Evolutionary conservation across 2,329 filamentous ascomycete genomes (phyloP), one percentile per base, ranked within the genome.

Genomic region (Alternaria burnsii): DNA sequence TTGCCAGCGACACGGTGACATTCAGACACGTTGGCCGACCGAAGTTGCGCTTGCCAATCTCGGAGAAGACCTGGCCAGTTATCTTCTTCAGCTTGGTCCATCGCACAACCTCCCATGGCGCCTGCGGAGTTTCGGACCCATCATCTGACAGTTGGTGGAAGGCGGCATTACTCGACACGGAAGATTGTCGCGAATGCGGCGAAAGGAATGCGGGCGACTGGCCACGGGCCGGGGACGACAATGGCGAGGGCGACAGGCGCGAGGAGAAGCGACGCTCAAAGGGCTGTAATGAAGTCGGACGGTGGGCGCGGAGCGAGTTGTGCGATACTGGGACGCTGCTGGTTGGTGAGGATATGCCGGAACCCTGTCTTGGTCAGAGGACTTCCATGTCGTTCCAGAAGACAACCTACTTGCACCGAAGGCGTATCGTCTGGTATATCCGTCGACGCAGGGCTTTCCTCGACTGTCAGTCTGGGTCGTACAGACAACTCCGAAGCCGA

Each of bases 221-320:
- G 7, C 91, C 85, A 58, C 94, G 87, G 32, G 38, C 38, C n/a
- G 91, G 89, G 26, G 88, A 88, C 14, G 79, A 78, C 2, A 83
- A 77, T 10, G 85, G 83, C 5, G 86, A 87, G 14, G 90, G 87
- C 10, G 89, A 88, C 60, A 97, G 55, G 48, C 94, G 89, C 16
- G 94, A 94, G 76, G 96, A 93, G 79, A 99, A 99, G 57, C 95
- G 89, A 65, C 93, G 89, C 76, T 99, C 95, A 78, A 99, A 99
- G 5, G 95, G 94, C 73, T 94, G 89, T 71, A 97, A 91, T 16
- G 92, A 93, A 20, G 91, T 91, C 16, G 91, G 92, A 14, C 92
- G 89, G 69, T 90, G 93, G 66, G 91, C 85, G 20, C 88, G 85
- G 59, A 90, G 85, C 16, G 90, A 89, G 67, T 88, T 88, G 60